A percentile compares a stretch with the other conserved stretches of the same genome.
Evolutionary conservation across 1,139 yeast species (phyloP).

Genomic region (Candida buenavistaensis): DNA sequence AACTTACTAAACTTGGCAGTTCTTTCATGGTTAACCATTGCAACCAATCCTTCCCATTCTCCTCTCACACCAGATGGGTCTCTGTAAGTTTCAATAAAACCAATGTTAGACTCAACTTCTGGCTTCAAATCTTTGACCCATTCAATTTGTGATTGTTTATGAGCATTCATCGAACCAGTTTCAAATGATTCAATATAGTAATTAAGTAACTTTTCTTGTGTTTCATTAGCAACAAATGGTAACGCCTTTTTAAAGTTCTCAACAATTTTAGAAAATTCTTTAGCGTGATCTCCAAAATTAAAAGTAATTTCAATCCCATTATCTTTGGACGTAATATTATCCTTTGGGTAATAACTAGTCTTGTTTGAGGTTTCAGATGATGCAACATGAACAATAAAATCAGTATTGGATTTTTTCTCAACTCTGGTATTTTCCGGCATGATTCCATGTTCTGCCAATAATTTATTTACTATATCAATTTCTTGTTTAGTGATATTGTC

Average conservation of each 20-base stretch:
- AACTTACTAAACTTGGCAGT: constrained; percentile 75
- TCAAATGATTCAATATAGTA: constrained; percentile 68
- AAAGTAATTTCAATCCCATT: constrained; percentile 44
- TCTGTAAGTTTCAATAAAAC: constrained; percentile 89
- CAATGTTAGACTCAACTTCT: constrained; percentile 79
- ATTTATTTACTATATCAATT: constrained; percentile 62
- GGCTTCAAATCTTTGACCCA: constrained; percentile 92
- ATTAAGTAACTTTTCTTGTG: constrained; percentile 63
- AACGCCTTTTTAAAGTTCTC: constrained; percentile 57
- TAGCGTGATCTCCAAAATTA: constrained; percentile 73
- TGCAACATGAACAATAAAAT: constrained; percentile 61
- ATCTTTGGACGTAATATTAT: constrained; percentile 21
- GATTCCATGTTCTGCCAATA: constrained; percentile 59
- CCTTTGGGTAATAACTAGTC: constrained; percentile 41
- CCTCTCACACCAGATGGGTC: constrained; percentile 92
- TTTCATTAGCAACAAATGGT: constrained; percentile 69
- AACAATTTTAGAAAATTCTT: constrained; percentile 62
- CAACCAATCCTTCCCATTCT: constrained; percentile 91
- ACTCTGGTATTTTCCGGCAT: constrained; percentile 86
- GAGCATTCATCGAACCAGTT: constrained; percentile 84
- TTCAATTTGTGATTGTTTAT: constrained; percentile 76
- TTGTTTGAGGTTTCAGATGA: constrained; percentile 49
- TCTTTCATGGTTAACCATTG: constrained; percentile 87
- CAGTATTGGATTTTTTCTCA: constrained; percentile 43
- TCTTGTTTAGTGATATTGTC: constrained; percentile 56